Evolutionary conservation across 2,329 filamentous ascomycete genomes (phyloP), one percentile per base, ranked within the genome.

Genomic region (Diaporthe longicolla): DNA sequence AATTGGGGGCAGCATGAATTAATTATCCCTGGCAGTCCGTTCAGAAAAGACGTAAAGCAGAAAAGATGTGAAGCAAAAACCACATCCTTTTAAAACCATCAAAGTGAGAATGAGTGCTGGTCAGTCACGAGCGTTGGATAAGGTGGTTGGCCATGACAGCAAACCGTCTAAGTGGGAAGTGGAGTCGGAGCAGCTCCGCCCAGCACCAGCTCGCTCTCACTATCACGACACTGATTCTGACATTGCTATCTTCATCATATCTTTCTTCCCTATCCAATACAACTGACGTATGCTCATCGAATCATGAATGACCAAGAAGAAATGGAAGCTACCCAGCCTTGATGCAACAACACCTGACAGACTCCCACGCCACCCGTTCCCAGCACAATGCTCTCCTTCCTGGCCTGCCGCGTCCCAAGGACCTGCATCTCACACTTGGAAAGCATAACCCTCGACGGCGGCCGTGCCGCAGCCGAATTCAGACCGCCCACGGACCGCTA

Each of bases 301-400:
- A 35, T n/a, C 1, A 26, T 26, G 4, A 19, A 10, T 0, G 10
- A 59, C 0, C 11, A 24, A 24, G 2, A 43, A 37, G 15, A 24
- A 10, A 43, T 43, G 7, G 8, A 40, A 43, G n/a, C 58, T 26
- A 24, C 50, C 50, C 37, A 68, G 21, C 9, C 21, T 7, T 29
- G 29, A 57, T 37, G 59, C 19, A 29, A 48, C 59, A n/a, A n/a
- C 50, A 40, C 2, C 26, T 29, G 4, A 57, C 13, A 40, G 26
- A 19, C 63, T 26, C 17, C 15, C 11, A 3, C 13, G 4, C 24
- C 10, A 43, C 15, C 8, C 21, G 17, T 13, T 13, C 37, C 37
- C 26, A 17, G 19, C 19, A 69, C 4, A 13, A 75, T 75, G 74
- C 65, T 75, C 24, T 75, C 71, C 29, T 75, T 75, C 43, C 65